Conservation (phyloP, 768 basidiomycete species). For the Macrolepiota fuliginosa region DNA sequence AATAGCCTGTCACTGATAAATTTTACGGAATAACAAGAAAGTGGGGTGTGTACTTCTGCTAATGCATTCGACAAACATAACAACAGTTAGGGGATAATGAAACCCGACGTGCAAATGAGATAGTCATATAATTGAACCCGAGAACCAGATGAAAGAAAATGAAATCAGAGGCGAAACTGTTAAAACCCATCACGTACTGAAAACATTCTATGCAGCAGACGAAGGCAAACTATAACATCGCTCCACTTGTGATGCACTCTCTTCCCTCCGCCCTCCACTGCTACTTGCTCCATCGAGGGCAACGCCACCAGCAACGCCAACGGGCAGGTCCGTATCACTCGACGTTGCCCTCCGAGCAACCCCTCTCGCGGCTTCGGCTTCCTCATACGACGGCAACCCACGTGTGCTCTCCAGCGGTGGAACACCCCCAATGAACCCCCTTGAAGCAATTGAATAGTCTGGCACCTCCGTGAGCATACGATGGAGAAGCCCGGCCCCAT, state of each 20-base stretch:
- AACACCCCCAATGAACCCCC: conserved; percentile 83
- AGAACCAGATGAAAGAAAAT: neutral
- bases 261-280: neutral
- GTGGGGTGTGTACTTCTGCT: too few species aligned
- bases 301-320: neutral
- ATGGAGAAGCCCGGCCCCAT: conserved; percentile 38
- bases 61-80: too few species aligned
- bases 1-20: too few species aligned
- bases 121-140: neutral
- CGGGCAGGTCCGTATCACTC: neutral
- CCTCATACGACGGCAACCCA: conserved; percentile 88
- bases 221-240: neutral
- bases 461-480: conserved; percentile 78
- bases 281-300: neutral
- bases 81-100: too few species aligned
- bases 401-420: conserved; percentile 74
- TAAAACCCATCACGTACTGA: neutral
- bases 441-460: conserved; percentile 78
- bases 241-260: neutral
- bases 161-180: neutral
- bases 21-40: too few species aligned
- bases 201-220: neutral
- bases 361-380: conserved; percentile 47
- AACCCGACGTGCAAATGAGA: too few species aligned
- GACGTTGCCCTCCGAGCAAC: neutral